Conservation (phyloP, 148 eudicot genomes). For the Fagopyrum homotropicum region DNA sequence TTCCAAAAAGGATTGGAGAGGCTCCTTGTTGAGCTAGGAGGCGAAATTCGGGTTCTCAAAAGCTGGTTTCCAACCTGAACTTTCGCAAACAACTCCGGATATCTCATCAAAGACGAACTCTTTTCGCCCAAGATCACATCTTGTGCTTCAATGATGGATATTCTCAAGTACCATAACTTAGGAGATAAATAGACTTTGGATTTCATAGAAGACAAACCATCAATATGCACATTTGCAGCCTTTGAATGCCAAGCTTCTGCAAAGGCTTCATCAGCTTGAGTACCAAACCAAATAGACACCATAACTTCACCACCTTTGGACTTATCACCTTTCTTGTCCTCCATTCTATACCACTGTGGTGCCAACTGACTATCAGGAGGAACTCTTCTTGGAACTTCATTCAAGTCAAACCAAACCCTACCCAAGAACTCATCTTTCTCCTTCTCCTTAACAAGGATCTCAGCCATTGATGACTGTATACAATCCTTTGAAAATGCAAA, state of each 20-base stretch:
- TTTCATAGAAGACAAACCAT: conserved; percentile 55
- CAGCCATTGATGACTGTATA: conserved; percentile 75
- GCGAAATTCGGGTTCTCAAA: conserved; percentile 53
- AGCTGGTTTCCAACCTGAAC: conserved; percentile 86
- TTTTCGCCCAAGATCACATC: conserved; percentile 67
- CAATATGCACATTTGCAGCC: conserved; percentile 69
- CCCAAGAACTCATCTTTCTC: conserved; percentile 70
- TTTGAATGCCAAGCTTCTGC: conserved; percentile 95
- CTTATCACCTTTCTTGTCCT: conserved; percentile 76
- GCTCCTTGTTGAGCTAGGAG: conserved; percentile 32
- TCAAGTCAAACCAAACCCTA: conserved; percentile 81
- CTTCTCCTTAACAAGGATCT: conserved; percentile 70
- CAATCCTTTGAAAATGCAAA: conserved; percentile 88
- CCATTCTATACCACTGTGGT: conserved; percentile 91
- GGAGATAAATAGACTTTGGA: conserved; percentile 92
- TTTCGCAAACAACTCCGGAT: conserved; percentile 62
- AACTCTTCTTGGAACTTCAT: conserved; percentile 74
- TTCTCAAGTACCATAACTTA: conserved; percentile 79
- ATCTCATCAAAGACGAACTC: conserved; percentile 58
- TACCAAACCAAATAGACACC: conserved; percentile 90
- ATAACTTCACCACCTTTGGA: conserved; percentile 60
- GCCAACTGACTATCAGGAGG: conserved; percentile 92
- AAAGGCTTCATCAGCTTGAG: conserved; percentile 95
- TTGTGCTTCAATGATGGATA: conserved; percentile 72
- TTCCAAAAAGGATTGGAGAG: conserved; percentile 67